Percentiles rank a stretch among this genome's conserved stretches.
Evolutionary conservation across 176 grass and related monocot species (phyloP).

Genomic region (Phoenix dactylifera): DNA sequence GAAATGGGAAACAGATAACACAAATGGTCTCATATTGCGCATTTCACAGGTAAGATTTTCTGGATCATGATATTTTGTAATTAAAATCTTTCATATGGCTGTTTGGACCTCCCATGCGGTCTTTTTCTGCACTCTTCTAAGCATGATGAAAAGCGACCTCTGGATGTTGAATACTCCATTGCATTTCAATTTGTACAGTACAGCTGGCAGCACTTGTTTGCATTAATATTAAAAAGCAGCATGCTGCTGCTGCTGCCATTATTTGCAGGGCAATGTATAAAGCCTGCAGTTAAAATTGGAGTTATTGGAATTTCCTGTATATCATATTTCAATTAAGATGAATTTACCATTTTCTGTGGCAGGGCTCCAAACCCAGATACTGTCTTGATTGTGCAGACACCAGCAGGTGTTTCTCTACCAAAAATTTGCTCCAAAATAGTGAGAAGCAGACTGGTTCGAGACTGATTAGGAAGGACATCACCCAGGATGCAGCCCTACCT

Average conservation of each 20-base stretch:
- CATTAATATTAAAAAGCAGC: no score
- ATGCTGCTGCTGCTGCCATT: no score
- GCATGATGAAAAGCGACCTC: no score
- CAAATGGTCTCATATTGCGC: conserved; percentile 82
- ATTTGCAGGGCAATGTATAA: no score
- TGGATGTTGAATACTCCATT: no score
- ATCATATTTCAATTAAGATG: neutral
- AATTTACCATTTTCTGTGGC: conserved; percentile 1
- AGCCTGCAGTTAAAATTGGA: no score
- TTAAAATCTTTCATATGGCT: no score
- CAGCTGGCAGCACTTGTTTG: no score
- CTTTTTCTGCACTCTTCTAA: no score
- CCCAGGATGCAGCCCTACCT: conserved; percentile 27
- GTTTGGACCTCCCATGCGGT: no score
- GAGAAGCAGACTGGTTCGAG: conserved; percentile 40
- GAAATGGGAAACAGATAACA: conserved; percentile 46
- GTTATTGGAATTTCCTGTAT: no score
- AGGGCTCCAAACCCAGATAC: conserved; percentile 63
- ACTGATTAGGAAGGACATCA: conserved; percentile 42
- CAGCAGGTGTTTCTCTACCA: conserved; percentile 61
- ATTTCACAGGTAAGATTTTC: conserved; percentile 57
- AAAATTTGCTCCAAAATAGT: conserved; percentile 46
- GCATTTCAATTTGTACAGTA: no score
- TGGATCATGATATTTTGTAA: neutral
- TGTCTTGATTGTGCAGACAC: conserved; percentile 63